Base-by-base conservation (phyloP, 2,329 filamentous ascomycete genomes). In the Rutstroemia sp. region DNA sequence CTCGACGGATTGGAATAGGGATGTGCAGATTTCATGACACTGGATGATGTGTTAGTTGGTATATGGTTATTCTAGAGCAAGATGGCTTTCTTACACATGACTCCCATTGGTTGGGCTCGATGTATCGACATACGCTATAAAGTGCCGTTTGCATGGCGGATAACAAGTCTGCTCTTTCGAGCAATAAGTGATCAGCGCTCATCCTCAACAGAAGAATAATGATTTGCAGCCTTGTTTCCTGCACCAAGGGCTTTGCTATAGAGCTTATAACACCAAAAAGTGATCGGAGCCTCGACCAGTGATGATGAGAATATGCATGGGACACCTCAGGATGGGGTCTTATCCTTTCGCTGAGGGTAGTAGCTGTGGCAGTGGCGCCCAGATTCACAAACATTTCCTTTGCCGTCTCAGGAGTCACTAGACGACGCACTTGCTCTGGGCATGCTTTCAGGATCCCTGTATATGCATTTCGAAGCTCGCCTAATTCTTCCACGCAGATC, bases 381-480 rank as follows among this genome's bases (percentile, higher is more conserved):
- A 90, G 67, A 16, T 71, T 72, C 51, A 70, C 69, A 59, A 92
- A 86, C 10, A 89, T 70, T 5, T 72, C 67, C 51, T 80, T 63
- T 53, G 84, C 61, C 65, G 71, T 61, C 67, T 71, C 64, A 2
- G 75, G 71, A 5, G 76, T 75, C 25, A 84, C 58, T 0, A 80
- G 68, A 2, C 71, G 72, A 23, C 68, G 60, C 7, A 77, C 68
- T 50, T 80, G 75, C 21, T 75, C 71, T 0, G 69, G 60, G 50
- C 72, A 66, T 37, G 74, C 71, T 52, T 80, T 71, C 4, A 89
- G 69, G 46, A 73, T 66, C 50, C 77, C 76, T 54, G 77, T 73
- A 67, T 89, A 90, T 57, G 84, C 80, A 54, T 76, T 69, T 50
- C 82, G 77, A 44, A 89, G 68, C 46, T 80, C 75, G 44, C 76